These are phyloP conservation scores for Colletotrichum paranaense DNA, from an alignment of 2,329 filamentous ascomycete genomes.

Conservation along the genomic window DNA sequence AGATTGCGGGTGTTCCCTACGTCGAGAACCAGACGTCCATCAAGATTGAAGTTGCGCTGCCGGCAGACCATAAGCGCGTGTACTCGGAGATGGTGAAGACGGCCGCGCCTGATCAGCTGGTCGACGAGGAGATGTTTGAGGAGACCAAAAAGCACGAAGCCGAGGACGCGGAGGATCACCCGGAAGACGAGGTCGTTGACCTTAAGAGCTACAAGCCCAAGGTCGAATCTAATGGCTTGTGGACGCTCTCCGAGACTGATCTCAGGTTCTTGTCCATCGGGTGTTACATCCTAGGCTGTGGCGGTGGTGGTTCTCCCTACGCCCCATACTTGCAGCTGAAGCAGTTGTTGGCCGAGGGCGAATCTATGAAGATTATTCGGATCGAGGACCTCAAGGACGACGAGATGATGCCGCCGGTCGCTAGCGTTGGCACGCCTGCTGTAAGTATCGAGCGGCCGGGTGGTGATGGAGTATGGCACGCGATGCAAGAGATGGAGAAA, in stretches of 20 bases:
- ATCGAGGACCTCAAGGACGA: conserved; percentile 38
- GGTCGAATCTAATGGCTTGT: conserved; percentile 30
- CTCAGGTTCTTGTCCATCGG: conserved; percentile 40
- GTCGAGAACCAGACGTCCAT: conserved; percentile 39
- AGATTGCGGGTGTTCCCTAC: conserved; percentile 39
- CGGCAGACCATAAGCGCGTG: conserved; percentile 36
- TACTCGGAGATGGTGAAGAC: conserved; percentile 28
- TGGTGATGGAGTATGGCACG: conserved; percentile 35
- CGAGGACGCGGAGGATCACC: not conserved
- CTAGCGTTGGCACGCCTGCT: conserved; percentile 38
- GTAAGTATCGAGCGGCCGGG: conserved; percentile 38
- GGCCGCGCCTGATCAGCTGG: conserved; percentile 8
- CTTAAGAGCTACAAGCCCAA: conserved; percentile 27
- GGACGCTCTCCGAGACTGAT: conserved; percentile 39
- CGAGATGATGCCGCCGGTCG: conserved; percentile 38
- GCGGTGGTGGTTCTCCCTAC: conserved; percentile 40
- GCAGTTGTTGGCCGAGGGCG: conserved; percentile 36
- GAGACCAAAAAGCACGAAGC: conserved; percentile 27
- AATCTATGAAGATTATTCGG: conserved; percentile 37
- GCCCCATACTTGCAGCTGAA: conserved; percentile 37
- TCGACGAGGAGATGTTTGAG: conserved; percentile 31
- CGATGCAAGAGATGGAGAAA: conserved; percentile 31
- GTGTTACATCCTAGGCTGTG: conserved; percentile 41
- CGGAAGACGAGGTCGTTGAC: conserved; percentile 8
- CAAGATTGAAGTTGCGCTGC: conserved; percentile 38